Conservation (phyloP, 805 yeast species). For the Nakazawaea ishiwadae region DNA sequence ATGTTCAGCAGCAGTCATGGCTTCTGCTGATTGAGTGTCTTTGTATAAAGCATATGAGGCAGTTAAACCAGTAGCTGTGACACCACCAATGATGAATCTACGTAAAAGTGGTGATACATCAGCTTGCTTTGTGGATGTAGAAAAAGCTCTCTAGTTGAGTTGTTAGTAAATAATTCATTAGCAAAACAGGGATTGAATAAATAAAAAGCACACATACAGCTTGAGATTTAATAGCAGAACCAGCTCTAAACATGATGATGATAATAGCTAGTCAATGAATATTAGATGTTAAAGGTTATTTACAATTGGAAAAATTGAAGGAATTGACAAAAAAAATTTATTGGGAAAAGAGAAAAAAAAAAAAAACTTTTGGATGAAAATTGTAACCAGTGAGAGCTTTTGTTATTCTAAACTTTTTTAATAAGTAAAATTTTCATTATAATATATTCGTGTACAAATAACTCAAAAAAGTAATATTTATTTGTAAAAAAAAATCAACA, state of each 20-base stretch:
- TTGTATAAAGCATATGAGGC: slow-evolving; percentile 80
- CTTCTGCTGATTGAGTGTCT: slow-evolving; percentile 83
- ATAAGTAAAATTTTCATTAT: neutral
- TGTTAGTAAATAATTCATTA: neutral
- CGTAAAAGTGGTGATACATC: slow-evolving; percentile 32
- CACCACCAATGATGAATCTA: slow-evolving; percentile 56
- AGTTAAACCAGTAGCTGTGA: slow-evolving; percentile 71
- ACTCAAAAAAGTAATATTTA: too few species aligned
- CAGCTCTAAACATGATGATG: slow-evolving; percentile 2
- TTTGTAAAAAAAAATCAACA: too few species aligned
- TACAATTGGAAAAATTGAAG: neutral
- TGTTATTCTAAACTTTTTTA: slow-evolving; percentile 2
- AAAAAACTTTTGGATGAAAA: neutral
- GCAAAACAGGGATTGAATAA: neutral
- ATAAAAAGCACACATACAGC: neutral
- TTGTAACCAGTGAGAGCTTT: slow-evolving; percentile 8
- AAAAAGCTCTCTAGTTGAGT: slow-evolving; percentile 26
- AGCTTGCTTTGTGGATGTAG: slow-evolving; percentile 24
- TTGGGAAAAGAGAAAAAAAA: neutral
- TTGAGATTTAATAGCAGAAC: slow-evolving; percentile 3
- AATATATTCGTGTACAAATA: too few species aligned
- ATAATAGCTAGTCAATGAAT: neutral
- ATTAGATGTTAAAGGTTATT: neutral
- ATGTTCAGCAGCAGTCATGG: slow-evolving; percentile 98
- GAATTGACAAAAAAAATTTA: neutral